Base-by-base conservation (phyloP, 106 monocot species). In the Alisma plantagoaquatica region DNA sequence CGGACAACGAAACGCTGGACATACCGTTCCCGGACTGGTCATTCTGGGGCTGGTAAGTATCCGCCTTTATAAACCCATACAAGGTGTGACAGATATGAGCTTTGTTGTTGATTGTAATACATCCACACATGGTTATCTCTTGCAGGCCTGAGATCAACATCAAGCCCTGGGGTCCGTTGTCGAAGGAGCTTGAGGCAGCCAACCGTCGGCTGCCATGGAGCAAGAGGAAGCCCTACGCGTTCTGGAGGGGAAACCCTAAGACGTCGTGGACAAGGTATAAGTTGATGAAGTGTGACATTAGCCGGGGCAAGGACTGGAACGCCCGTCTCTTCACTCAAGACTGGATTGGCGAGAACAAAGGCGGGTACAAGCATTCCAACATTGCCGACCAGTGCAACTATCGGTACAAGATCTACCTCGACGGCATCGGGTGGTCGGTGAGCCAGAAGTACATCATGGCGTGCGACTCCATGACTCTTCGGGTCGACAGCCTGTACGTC, bases 21-120 rank as follows among this genome's bases (percentile, higher is more conserved):
- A 70, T 79, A 21, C 64, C 69, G 20, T 79, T 79, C 57, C 79
- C 79, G 2, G 79, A 79, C 29, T 79, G 79, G 79, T 79, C 79
- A n/a, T 79, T 79, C 56, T 79, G 79, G 79, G 79, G 79, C 18
- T 79, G 79, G 79, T 79, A 63, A 44, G 9, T 38, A 6, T 38
- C 14, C 9, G 9, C 35, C 31, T 21, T 18, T 1, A 26, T 48
- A 4, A 29, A 18, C 52, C 49, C 27, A 38, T 60, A 71, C 20
- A 61, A 57, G 16, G 33, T 16, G 73, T 58, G 0, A 72, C 69
- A 4, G 73, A 29, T 25, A 78, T 55, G n/a, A n/a, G n/a, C n/a
- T n/a, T n/a, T n/a, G n/a, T n/a, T n/a, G n/a, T n/a, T n/a, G n/a
- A n/a, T n/a, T n/a, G n/a, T n/a, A n/a, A n/a, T n/a, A n/a, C n/a